Evolutionary conservation across 2,329 filamentous ascomycete genomes (phyloP).

Genomic region (Fusarium zealandicum): DNA sequence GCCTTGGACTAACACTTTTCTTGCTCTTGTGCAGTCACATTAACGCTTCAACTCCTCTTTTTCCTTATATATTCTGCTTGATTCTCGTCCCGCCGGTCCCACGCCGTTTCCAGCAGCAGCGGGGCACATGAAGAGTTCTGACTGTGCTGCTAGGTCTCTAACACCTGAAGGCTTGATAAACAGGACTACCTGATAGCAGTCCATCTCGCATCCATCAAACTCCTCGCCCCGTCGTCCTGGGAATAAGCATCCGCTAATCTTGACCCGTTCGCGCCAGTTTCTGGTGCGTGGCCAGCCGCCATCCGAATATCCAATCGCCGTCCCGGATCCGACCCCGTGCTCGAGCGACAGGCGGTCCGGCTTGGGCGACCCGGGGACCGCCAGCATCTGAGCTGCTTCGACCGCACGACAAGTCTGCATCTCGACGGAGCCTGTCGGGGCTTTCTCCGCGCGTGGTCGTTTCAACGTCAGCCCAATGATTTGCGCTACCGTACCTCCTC

Average conservation of each 20-base stretch:
- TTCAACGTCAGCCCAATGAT: constrained; percentile 12
- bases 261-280: constrained; percentile 29
- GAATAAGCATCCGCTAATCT: constrained; percentile 42
- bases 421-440: constrained; percentile 17
- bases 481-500: constrained; percentile 13
- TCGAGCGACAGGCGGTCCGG: constrained; percentile 43
- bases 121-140: constrained; percentile 11
- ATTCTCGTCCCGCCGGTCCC: constrained; percentile 16
- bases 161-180: background rate
- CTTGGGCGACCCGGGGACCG: constrained; percentile 16
- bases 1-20: constrained; percentile 3
- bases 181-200: background rate
- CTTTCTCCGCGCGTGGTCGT: constrained; percentile 14
- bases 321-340: constrained; percentile 43
- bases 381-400: constrained; percentile 1
- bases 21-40: constrained; percentile 5
- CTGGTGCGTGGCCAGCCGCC: constrained; percentile 14
- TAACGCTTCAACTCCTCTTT: constrained; percentile 16
- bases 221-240: constrained; percentile 13
- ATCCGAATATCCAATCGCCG: constrained; percentile 42
- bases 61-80: background rate
- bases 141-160: constrained; percentile 15
- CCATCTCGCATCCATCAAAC: background rate
- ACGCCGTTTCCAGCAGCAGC: constrained; percentile 19
- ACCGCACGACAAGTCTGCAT: constrained; percentile 16